Conservation (phyloP, 2,329 filamentous ascomycete species). For the Myrmaecium sp. region DNA sequence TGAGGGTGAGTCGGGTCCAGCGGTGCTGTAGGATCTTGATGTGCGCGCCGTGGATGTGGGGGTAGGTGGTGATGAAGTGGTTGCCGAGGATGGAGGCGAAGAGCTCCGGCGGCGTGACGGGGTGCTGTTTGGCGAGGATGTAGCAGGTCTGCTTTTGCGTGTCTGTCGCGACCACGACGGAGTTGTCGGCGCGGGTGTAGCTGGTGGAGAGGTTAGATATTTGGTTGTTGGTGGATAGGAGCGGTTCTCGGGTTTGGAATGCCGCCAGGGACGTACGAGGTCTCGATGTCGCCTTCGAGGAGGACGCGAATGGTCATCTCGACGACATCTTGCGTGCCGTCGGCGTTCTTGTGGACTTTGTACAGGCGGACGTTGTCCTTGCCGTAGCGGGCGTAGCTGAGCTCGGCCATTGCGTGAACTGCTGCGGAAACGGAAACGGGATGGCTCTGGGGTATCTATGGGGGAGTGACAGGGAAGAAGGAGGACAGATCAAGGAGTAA, state of each 20-base stretch:
- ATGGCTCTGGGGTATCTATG: too few relatives aligned
- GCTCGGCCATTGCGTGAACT: constrained; percentile 25
- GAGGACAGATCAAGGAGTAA: constrained; percentile 4
- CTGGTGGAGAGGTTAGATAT: constrained; percentile 27
- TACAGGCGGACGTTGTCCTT: constrained; percentile 98
- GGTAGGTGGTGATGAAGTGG: constrained; percentile 79
- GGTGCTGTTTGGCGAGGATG: constrained; percentile 86
- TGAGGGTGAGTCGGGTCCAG: constrained; percentile 78
- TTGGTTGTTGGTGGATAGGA: constrained; percentile 3
- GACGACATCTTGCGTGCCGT: constrained; percentile 66
- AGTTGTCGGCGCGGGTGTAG: constrained; percentile 89
- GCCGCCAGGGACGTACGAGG: constrained; percentile 38
- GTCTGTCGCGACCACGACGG: constrained; percentile 87
- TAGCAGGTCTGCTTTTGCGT: constrained; percentile 89
- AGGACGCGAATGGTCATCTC: constrained; percentile 93
- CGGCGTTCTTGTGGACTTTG: constrained; percentile 75
- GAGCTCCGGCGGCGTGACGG: constrained; percentile 82
- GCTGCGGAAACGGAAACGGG: constrained; percentile 3
- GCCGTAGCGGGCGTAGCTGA: constrained; percentile 53
- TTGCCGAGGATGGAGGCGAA: constrained; percentile 70
- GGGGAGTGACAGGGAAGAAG: background rate
- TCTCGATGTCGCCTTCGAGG: constrained; percentile 82
- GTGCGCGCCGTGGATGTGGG: constrained; percentile 73
- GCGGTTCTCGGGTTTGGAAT: background rate
- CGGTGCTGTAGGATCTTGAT: constrained; percentile 70